Evolutionary conservation across 306 rosid species (phyloP).

Genomic region (Medicago truncatula): DNA sequence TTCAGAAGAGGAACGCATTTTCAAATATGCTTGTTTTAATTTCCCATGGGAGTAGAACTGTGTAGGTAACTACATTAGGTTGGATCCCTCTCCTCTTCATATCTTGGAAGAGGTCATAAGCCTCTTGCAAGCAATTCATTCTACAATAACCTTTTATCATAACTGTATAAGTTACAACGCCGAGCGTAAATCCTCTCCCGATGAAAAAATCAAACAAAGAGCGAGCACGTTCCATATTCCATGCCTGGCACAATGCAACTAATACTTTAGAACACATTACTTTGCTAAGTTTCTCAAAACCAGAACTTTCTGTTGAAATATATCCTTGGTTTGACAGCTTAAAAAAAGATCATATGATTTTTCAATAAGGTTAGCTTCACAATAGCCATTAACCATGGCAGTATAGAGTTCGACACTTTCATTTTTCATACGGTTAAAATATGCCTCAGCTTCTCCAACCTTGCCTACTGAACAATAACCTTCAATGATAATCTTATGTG

Average conservation of each 20-base stretch:
- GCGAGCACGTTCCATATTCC: slow-evolving; percentile 59
- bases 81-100: slow-evolving; percentile 72
- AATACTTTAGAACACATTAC: slow-evolving; percentile 58
- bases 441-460: slow-evolving; percentile 67
- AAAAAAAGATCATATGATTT: slow-evolving; percentile 63
- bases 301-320: slow-evolving; percentile 46
- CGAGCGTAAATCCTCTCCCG: slow-evolving; percentile 56
- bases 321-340: slow-evolving; percentile 55
- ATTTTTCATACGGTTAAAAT: slow-evolving; percentile 58
- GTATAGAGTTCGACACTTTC: slow-evolving; percentile 61
- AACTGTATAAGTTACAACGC: slow-evolving; percentile 70
- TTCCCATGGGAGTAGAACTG: slow-evolving; percentile 73
- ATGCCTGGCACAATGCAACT: slow-evolving; percentile 60
- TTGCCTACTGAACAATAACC: slow-evolving; percentile 71
- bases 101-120: slow-evolving; percentile 69
- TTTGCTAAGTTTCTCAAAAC: slow-evolving; percentile 60
- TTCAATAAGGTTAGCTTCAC: slow-evolving; percentile 54
- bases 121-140: slow-evolving; percentile 61
- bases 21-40: slow-evolving; percentile 44
- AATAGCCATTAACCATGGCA: slow-evolving; percentile 75
- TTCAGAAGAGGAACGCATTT: slow-evolving; percentile 20
- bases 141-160: slow-evolving; percentile 79
- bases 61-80: slow-evolving; percentile 80
- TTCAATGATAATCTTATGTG: slow-evolving; percentile 68
- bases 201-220: slow-evolving; percentile 56